A percentile compares a stretch with the other conserved stretches of the same genome.
Evolutionary conservation across 805 yeast genomes (phyloP).

Genomic region (Candida tammaniensis): DNA sequence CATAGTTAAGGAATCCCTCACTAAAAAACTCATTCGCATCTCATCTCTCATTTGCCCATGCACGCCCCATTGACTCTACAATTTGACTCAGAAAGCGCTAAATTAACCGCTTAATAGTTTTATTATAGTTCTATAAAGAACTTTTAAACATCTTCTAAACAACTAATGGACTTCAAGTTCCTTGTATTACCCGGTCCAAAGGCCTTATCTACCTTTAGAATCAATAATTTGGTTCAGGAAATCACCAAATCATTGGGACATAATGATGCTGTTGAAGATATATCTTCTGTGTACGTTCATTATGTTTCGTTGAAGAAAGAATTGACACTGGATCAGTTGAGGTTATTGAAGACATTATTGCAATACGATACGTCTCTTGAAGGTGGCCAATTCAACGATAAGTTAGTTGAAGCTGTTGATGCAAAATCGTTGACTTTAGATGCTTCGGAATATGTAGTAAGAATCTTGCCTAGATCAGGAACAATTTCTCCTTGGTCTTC

Average conservation of each 20-base stretch:
- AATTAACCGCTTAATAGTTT: no score
- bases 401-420: conserved; percentile 32
- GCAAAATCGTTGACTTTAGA: conserved; percentile 16
- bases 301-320: conserved; percentile 59
- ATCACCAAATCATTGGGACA: conserved; percentile 69
- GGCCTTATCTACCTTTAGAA: conserved; percentile 86
- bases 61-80: no score
- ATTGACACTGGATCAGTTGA: conserved; percentile 38
- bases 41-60: conserved; percentile 4
- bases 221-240: conserved; percentile 66
- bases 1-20: conserved; percentile 51
- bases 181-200: conserved; percentile 76
- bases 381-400: conserved; percentile 40
- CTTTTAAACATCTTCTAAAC: no score
- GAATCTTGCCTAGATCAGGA: conserved; percentile 89
- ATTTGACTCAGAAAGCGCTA: no score
- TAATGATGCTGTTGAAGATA: conserved; percentile 50
- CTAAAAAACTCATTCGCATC: conserved; percentile 1
- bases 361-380: conserved; percentile 73
- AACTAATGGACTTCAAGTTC: no score
- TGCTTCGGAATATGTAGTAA: conserved; percentile 45
- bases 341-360: conserved; percentile 59
- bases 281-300: conserved; percentile 77
- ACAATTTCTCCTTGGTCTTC: conserved; percentile 99
- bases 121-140: no score